Base-by-base conservation (phyloP, 805 yeast species). In the Kuraishia borneana region DNA sequence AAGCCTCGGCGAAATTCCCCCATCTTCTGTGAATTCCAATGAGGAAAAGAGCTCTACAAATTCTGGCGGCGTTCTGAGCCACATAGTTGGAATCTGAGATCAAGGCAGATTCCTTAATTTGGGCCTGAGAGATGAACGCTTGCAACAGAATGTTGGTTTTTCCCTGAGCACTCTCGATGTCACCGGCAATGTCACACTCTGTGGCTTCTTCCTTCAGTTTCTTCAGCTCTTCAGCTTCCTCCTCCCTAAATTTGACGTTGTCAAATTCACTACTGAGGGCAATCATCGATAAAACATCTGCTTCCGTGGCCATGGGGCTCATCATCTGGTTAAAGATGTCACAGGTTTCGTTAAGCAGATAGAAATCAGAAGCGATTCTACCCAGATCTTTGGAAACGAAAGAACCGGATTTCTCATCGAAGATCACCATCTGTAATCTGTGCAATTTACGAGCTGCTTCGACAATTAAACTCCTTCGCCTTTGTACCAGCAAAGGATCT, bases 241-340 rank as follows among this genome's bases (percentile, higher is more conserved):
- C 98, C 41, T 82, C 87, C 40, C 99, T 71, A 42, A 81, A 76
- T 46, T 84, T 85, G 31, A 92, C 73, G 36, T 84, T 76, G 48
- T 88, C 96, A 54, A 94, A 92, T 54, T 92, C 99, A 36, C 84
- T 76, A 54, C 96, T 83, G 83, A 81, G 80, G 51, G 94, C 77
- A 33, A 92, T 73, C 72, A 88, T 78, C 0, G 95, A 76, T 14
- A 92, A 54, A 1, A 88, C 78, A 54, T 87, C 96, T 0, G 96
- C 96, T 47, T 87, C 97, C 0, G 94, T 76, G 1, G 96, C 95
- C 14, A 67, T 56, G 2, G 96, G 92, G 39, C 71, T 81, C 54
- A 87, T 68, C 71, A 83, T 70, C 44, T 78, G 81, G 50, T 85
- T 89, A 61, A 92, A 89, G 2, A 87, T 71, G 51, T 92, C 97